Evolutionary conservation across 208 protist species (phyloP).

Genomic region (Leishmania arabica): DNA sequence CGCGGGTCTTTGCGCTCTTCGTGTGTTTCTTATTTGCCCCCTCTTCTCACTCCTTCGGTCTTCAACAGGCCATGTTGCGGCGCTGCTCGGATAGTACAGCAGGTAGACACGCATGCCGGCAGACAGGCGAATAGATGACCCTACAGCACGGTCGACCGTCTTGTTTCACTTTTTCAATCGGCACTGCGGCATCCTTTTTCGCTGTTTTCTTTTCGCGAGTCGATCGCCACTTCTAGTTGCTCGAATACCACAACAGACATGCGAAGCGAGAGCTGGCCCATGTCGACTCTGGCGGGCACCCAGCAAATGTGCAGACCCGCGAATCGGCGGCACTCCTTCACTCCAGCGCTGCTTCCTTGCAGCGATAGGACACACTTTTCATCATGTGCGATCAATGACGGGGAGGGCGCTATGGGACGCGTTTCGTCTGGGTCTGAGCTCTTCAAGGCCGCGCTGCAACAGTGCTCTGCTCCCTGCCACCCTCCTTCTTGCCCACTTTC

Average conservation of each 20-base stretch:
- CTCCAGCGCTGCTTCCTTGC: not conserved
- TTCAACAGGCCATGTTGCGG: not conserved
- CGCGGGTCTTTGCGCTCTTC: not conserved
- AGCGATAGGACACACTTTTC: not conserved
- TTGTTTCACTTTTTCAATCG: not conserved
- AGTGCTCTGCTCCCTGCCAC: not conserved
- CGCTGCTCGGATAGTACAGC: not conserved
- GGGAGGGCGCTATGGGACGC: not conserved
- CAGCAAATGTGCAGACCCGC: not conserved
- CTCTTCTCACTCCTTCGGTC: not conserved
- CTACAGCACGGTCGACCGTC: not conserved
- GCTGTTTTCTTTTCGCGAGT: not conserved
- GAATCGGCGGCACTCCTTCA: not conserved
- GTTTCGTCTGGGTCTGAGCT: not conserved
- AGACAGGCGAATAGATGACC: not conserved
- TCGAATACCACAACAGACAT: not conserved
- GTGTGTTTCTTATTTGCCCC: not conserved
- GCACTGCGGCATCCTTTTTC: not conserved
- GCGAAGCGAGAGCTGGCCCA: not conserved
- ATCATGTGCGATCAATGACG: not conserved
- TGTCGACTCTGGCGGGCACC: not conserved
- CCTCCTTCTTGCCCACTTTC: not conserved
- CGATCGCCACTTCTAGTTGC: not conserved
- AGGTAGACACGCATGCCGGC: not conserved
- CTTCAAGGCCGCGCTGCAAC: not conserved